phyloP scores from a whole-genome alignment of 2,329 filamentous ascomycete species.

The Sporothrix globosa region DNA sequence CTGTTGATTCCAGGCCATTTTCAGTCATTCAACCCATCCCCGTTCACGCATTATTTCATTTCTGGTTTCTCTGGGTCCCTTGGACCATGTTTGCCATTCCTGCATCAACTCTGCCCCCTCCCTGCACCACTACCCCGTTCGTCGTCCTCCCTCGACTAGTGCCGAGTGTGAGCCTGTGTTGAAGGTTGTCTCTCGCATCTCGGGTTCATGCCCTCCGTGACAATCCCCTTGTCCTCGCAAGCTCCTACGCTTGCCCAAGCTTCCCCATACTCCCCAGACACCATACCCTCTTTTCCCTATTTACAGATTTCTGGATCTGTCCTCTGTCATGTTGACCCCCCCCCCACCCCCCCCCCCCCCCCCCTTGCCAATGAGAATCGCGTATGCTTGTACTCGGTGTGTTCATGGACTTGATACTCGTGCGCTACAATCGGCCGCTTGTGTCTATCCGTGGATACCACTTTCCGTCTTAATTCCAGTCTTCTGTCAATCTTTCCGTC shows the following conservation, averaged over 20 bases:
- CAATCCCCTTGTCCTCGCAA: background rate
- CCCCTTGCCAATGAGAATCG: constrained; percentile 13
- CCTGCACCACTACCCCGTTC: background rate
- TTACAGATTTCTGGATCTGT: constrained; percentile 1
- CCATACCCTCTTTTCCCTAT: constrained; percentile 8
- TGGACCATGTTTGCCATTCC: background rate
- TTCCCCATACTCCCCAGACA: background rate
- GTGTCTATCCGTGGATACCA: constrained; percentile 16
- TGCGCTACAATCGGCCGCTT: constrained; percentile 1
- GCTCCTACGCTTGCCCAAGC: background rate
- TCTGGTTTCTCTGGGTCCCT: constrained; percentile 4
- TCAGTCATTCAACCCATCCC: background rate
- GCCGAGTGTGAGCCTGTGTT: constrained; percentile 12
- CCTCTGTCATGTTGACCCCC: background rate
- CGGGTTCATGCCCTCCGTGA: constrained; percentile 28
- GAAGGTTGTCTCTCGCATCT: constrained; percentile 24
- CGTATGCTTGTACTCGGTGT: background rate
- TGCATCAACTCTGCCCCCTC: background rate
- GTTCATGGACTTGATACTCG: background rate
- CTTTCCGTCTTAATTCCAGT: constrained; percentile 23
- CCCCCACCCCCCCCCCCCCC: background rate
- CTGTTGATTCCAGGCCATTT: background rate
- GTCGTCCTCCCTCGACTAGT: constrained; percentile 19
- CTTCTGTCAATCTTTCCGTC: constrained; percentile 24
- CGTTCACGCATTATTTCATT: too few relatives aligned